These are phyloP conservation scores for Diaporthe sp. DNA, from an alignment of 2,329 filamentous ascomycete genomes.

Conservation along the genomic window DNA sequence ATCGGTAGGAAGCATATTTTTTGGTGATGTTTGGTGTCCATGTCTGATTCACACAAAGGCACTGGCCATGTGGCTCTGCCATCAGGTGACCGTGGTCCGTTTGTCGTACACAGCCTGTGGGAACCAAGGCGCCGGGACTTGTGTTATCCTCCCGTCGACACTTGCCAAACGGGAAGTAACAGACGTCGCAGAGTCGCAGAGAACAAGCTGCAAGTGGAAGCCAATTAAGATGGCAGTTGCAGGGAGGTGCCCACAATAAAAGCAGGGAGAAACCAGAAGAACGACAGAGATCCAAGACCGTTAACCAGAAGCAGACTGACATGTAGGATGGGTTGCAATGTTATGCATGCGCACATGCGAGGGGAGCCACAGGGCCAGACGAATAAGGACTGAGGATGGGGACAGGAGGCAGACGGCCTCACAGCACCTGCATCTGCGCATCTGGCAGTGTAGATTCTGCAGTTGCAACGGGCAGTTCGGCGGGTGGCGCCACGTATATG, in stretches of 20 bases:
- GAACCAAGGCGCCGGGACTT: not conserved
- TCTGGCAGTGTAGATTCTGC: slow-evolving; percentile 20
- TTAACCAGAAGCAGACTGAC: not conserved
- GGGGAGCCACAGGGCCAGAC: not conserved
- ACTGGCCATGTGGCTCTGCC: not conserved
- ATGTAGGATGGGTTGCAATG: not conserved
- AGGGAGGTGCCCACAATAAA: not conserved
- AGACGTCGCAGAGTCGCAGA: not conserved
- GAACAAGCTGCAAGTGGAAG: not conserved
- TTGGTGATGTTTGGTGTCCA: not conserved
- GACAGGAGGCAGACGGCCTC: not conserved
- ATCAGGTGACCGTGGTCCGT: not conserved
- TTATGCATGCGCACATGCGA: not conserved
- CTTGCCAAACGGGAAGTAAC: slow-evolving; percentile 12
- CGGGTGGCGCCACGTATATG: slow-evolving; percentile 9
- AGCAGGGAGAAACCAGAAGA: not conserved
- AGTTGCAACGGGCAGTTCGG: not conserved
- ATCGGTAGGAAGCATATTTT: not conserved
- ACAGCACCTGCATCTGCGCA: not conserved
- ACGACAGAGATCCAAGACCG: not conserved
- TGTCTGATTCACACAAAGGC: not conserved
- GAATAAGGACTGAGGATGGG: not conserved
- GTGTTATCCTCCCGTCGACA: not conserved
- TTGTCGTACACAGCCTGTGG: not conserved
- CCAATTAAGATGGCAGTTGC: not conserved